Evolutionary conservation across 1,284 basidiomycete genomes (phyloP).

Genomic region (Ceratobasidium sp.): DNA sequence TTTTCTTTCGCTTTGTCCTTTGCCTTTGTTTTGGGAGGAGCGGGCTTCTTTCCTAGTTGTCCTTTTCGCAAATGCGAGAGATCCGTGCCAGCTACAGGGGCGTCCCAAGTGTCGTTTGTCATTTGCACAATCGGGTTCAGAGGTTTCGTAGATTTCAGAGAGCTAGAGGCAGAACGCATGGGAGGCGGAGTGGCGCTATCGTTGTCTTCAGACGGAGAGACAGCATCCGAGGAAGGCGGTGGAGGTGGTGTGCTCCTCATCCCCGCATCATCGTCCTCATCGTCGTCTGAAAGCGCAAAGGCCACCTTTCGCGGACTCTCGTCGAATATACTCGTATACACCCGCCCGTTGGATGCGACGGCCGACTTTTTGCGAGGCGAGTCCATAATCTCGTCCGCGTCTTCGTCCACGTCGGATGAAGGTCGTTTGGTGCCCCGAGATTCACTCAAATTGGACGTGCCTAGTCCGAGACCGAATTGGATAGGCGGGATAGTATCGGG

Average conservation of each 20-base stretch:
- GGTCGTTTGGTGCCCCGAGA: slow-evolving; percentile 29
- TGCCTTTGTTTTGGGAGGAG: not conserved
- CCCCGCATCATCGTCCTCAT: not conserved
- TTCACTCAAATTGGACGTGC: too few relatives aligned
- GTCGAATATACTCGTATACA: slow-evolving; percentile 28
- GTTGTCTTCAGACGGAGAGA: not conserved
- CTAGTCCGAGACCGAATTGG: too few relatives aligned
- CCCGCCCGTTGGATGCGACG: slow-evolving; percentile 5
- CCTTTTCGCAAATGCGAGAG: slow-evolving; percentile 20
- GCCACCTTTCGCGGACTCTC: not conserved
- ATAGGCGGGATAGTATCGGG: not conserved
- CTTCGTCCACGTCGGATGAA: slow-evolving; percentile 18
- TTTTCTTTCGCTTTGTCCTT: not conserved
- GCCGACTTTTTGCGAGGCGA: slow-evolving; percentile 32
- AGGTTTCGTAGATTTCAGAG: slow-evolving; percentile 8
- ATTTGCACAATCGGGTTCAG: not conserved
- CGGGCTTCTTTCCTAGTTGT: slow-evolving; percentile 8
- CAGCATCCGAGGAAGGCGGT: slow-evolving; percentile 3
- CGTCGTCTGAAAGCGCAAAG: slow-evolving; percentile 2
- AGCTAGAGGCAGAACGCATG: not conserved
- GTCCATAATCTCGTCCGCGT: slow-evolving; percentile 38
- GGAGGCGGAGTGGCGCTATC: not conserved
- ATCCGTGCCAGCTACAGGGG: slow-evolving; percentile 15
- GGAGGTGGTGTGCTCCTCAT: slow-evolving; percentile 25
- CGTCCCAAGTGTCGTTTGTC: slow-evolving; percentile 36